Conservation (phyloP, 139 green algal species). For the Yamagishiella unicocca region DNA sequence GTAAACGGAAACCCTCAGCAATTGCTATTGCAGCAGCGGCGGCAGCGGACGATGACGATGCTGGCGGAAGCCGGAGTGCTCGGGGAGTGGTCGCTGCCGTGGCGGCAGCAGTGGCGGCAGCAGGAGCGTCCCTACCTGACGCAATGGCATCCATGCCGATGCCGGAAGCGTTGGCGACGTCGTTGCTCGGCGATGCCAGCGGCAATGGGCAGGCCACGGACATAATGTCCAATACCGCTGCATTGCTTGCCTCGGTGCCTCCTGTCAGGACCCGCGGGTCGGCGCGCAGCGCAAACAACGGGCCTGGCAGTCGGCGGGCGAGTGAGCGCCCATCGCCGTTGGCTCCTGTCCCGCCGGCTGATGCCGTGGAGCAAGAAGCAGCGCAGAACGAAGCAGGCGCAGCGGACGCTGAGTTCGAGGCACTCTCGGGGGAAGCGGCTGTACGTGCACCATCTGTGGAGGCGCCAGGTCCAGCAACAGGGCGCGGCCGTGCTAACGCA, state of each 20-base stretch:
- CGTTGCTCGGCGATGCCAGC: neutral
- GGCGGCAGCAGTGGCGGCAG: constrained; percentile 15
- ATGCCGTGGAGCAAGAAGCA: no score
- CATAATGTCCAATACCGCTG: neutral
- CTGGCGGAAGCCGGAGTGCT: neutral
- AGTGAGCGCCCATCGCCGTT: neutral
- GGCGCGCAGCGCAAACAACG: neutral
- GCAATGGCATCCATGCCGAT: neutral
- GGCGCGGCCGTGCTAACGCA: neutral
- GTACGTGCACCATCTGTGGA: neutral
- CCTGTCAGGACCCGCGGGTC: neutral
- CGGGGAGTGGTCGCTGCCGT: neutral
- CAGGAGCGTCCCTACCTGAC: neutral
- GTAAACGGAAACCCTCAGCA: constrained; percentile 22
- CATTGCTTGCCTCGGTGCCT: neutral
- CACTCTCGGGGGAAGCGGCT: no score
- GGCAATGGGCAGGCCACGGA: neutral
- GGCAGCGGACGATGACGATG: constrained; percentile 8
- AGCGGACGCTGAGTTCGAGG: neutral
- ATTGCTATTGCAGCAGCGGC: constrained; percentile 30
- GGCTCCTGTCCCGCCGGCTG: neutral
- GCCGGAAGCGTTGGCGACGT: neutral
- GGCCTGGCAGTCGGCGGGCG: neutral
- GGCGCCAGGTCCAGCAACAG: neutral
- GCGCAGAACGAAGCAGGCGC: neutral